A percentile compares a stretch with the other conserved stretches of the same genome.
phyloP scores from a whole-genome alignment of 257 asterid species.

The Echium plantagineum region DNA sequence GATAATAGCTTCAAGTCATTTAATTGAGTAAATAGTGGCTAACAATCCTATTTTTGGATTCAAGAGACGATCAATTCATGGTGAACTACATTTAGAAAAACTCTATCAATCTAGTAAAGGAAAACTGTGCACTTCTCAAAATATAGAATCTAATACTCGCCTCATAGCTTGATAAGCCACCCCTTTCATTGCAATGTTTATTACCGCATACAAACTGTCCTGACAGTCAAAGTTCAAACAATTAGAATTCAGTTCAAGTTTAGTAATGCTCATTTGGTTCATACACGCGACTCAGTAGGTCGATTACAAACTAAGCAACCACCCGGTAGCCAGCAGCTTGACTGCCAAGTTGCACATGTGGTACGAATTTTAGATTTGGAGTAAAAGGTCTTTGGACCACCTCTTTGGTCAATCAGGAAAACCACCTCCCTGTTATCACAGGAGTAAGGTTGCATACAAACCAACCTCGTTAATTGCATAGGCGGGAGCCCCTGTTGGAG shows the following conservation, averaged over 20 bases:
- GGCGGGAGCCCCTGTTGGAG: no score
- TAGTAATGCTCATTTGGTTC: no score
- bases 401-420: no score
- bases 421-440: no score
- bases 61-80: neutral
- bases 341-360: no score
- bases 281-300: no score
- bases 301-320: no score
- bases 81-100: neutral
- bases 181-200: constrained; percentile 66
- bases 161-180: constrained; percentile 87
- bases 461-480: no score
- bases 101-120: neutral
- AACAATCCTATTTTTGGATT: neutral
- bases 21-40: neutral
- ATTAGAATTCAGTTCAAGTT: neutral
- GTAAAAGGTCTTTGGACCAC: no score
- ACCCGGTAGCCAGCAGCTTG: no score
- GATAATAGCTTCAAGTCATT: neutral
- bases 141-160: constrained; percentile 28
- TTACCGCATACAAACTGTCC: constrained; percentile 96
- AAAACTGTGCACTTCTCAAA: neutral
- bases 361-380: no score
- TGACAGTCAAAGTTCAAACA: constrained; percentile 30
- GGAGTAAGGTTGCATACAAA: no score